These are phyloP conservation scores for Cantharellus anzutake DNA, from an alignment of 768 basidiomycete genomes.

Conservation along the genomic window DNA sequence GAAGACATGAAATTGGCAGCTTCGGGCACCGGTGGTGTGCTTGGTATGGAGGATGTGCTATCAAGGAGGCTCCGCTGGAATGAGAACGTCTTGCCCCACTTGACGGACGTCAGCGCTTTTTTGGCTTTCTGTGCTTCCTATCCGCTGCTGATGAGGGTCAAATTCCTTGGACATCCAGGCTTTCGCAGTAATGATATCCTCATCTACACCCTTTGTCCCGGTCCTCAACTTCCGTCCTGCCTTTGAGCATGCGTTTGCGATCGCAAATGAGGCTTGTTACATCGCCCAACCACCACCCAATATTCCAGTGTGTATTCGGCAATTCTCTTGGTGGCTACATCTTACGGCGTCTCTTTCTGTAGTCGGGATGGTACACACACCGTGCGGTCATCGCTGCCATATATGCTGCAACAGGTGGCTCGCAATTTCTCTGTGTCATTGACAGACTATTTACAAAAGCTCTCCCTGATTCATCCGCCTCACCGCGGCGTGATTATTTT, in stretches of 20 bases:
- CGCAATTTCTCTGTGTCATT: not conserved
- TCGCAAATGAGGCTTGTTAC: constrained; percentile 58
- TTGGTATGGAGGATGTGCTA: constrained; percentile 30
- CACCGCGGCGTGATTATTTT: not conserved
- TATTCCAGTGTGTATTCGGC: not conserved
- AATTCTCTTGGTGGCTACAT: not conserved
- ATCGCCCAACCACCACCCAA: constrained; percentile 16
- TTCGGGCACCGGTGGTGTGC: constrained; percentile 4
- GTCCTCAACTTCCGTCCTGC: constrained; percentile 42
- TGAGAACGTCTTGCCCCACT: constrained; percentile 35
- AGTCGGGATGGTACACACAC: constrained; percentile 59
- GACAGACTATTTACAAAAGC: not conserved
- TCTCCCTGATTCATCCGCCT: not conserved
- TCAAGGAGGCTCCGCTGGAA: constrained; percentile 41
- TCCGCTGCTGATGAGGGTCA: not conserved
- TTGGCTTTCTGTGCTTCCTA: not conserved
- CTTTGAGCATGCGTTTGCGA: constrained; percentile 34
- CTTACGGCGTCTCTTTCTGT: not conserved
- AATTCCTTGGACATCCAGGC: constrained; percentile 28
- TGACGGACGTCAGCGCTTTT: constrained; percentile 39
- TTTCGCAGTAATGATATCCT: constrained; percentile 45
- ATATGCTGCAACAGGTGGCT: constrained; percentile 50
- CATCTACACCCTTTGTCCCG: constrained; percentile 20
- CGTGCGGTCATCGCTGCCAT: constrained; percentile 45
- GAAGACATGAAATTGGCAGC: constrained; percentile 25